A percentile compares a stretch with the other conserved stretches of the same genome.
These are phyloP conservation scores for Pyricularia pennisetigena DNA, from an alignment of 2,329 filamentous ascomycete species.

Conservation along the genomic window DNA sequence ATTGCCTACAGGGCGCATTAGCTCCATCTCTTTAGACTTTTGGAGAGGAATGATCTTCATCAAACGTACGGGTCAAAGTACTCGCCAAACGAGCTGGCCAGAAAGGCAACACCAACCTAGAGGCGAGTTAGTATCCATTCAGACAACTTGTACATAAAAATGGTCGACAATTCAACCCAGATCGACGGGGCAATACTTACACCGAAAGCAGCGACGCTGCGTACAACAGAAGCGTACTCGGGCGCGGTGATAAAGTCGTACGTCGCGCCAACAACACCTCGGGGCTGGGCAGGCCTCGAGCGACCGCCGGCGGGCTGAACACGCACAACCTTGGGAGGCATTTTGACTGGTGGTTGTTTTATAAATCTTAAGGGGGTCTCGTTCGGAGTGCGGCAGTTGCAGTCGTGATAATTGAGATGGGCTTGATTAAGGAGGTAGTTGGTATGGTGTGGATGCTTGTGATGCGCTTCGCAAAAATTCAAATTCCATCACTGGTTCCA, in stretches of 20 bases:
- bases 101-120: conserved; percentile 47
- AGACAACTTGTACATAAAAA: neutral
- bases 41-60: neutral
- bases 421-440: neutral
- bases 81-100: conserved; percentile 49
- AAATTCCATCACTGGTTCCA: neutral
- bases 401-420: neutral
- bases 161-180: too few relatives aligned
- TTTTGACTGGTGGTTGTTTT: conserved; percentile 22
- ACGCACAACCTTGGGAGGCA: conserved; percentile 53
- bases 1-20: neutral
- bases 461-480: neutral
- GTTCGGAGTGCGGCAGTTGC: conserved; percentile 11
- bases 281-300: conserved; percentile 30
- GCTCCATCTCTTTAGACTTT: neutral
- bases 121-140: neutral
- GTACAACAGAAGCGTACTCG: conserved; percentile 54
- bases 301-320: conserved; percentile 36
- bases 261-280: conserved; percentile 40
- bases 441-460: neutral
- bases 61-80: conserved; percentile 34
- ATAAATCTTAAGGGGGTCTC: conserved; percentile 8
- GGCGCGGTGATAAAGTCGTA: conserved; percentile 50
- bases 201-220: conserved; percentile 50
- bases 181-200: conserved; percentile 26